A percentile compares a stretch with the other conserved stretches of the same genome.
Evolutionary conservation across 108 stramenopile species (phyloP).

Genomic region (Skeletonema potamos): DNA sequence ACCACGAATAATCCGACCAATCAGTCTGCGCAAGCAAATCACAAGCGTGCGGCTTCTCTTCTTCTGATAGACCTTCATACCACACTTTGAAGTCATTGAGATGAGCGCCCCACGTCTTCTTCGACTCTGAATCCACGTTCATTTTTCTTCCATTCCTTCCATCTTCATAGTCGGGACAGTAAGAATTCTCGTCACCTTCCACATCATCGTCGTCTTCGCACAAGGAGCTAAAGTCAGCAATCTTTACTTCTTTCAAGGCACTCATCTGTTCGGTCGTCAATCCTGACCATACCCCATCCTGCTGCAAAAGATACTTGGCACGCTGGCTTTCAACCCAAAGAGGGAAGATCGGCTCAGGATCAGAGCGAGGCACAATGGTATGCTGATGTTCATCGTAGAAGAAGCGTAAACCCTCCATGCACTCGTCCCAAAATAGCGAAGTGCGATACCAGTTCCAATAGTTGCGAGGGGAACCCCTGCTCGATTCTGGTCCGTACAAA

Average conservation of each 20-base stretch:
- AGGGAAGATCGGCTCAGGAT: constrained; percentile 23
- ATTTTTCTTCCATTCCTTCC: background rate
- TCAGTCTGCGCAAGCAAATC: constrained; percentile 4
- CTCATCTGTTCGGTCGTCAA: constrained; percentile 18
- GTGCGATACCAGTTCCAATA: constrained; percentile 5
- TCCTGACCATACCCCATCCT: constrained; percentile 27
- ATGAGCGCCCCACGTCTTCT: constrained; percentile 18
- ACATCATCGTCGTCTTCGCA: background rate
- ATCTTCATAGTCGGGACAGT: background rate
- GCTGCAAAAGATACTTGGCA: constrained; percentile 25
- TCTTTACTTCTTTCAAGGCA: constrained; percentile 26
- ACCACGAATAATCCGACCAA: constrained; percentile 36
- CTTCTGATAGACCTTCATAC: constrained; percentile 5
- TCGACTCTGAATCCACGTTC: background rate
- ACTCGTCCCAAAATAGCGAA: constrained; percentile 43
- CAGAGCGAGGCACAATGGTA: constrained; percentile 25
- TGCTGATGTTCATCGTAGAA: constrained; percentile 38
- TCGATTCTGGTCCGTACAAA: constrained; percentile 13
- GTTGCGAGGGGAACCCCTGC: background rate
- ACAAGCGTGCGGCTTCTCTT: constrained; percentile 5
- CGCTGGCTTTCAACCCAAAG: constrained; percentile 41
- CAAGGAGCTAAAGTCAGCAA: constrained; percentile 21
- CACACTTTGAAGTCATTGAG: constrained; percentile 19
- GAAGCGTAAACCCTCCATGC: constrained; percentile 39
- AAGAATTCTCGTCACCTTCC: constrained; percentile 1